Evolutionary conservation across 2,329 filamentous ascomycete species (phyloP), one percentile per base, ranked within the genome.

Genomic region (Hypoxylon sp.): DNA sequence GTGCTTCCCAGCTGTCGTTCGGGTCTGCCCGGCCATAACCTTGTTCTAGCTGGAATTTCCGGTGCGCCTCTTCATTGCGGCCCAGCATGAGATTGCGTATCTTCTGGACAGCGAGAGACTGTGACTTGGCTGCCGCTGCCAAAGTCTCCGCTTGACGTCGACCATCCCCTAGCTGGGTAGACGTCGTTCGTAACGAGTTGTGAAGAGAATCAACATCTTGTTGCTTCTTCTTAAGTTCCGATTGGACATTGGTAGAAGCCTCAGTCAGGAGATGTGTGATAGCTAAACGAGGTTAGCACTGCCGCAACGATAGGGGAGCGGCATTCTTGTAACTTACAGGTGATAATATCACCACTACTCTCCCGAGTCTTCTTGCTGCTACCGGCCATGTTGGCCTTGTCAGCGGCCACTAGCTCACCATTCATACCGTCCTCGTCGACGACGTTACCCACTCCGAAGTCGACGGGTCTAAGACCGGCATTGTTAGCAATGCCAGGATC

Each of bases 401-500:
- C 81, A 60, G 78, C 66, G 3, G 71, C 70, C 73, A 79, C 67
- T 61, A 77, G 56, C 58, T 26, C 45, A 42, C 82, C 80, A 64
- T 84, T 82, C 3, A 73, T 69, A 7, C 75, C 75, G 51, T 81
- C 79, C 11, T 84, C 83, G 2, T 78, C 76, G 12, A 79, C 80
- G 52, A 93, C 91, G 8, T 88, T 87, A 4, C 93, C 93, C 26
- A 98, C 93, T 7, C 95, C 95, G 80, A 99, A 99, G 77, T 98
- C 96, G n/a, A 93, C 84, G 0, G 96, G 94, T 38, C 93, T 87
- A 11, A 98, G 84, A 18, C 95, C 94, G 45, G 94, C 94, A 50
- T 93, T 89, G 74, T 99, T 99, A 4, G 93, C 87, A 73, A 98
- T 94, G 55, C 91, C 89, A n/a, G 93, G 91, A 77, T 98, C 93